Percentiles rank a stretch among this genome's conserved stretches.
These are phyloP conservation scores for Lactarius psammicola DNA, from an alignment of 768 basidiomycete genomes.

Conservation along the genomic window DNA sequence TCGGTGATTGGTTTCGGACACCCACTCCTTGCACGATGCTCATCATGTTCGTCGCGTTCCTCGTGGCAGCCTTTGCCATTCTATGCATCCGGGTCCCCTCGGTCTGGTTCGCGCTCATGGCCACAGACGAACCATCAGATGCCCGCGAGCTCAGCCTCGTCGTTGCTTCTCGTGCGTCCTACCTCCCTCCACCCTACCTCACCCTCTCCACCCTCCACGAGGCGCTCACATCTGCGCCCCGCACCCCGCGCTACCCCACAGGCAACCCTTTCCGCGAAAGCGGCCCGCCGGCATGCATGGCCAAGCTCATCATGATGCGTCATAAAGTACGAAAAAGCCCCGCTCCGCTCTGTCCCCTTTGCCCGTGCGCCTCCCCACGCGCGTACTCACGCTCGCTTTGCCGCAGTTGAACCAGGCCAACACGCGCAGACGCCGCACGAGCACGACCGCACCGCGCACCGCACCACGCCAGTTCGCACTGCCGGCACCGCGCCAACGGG, in stretches of 20 bases:
- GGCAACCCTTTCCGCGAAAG: slow-evolving; percentile 78
- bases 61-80: slow-evolving; percentile 43
- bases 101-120: slow-evolving; percentile 65
- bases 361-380: neutral
- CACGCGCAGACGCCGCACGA: slow-evolving; percentile 59
- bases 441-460: slow-evolving; percentile 49
- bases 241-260: slow-evolving; percentile 33
- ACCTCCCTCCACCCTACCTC: neutral
- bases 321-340: slow-evolving; percentile 69
- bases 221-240: slow-evolving; percentile 1
- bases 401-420: slow-evolving; percentile 64
- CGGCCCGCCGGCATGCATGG: slow-evolving; percentile 83
- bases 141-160: slow-evolving; percentile 63
- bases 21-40: slow-evolving; percentile 40
- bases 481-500: slow-evolving; percentile 28
- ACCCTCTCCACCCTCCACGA: neutral
- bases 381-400: neutral
- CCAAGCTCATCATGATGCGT: slow-evolving; percentile 79
- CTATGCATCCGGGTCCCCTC: slow-evolving; percentile 68
- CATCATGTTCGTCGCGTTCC: slow-evolving; percentile 39
- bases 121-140: slow-evolving; percentile 63
- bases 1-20: slow-evolving; percentile 5
- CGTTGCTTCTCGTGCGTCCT: slow-evolving; percentile 65
- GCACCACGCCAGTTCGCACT: slow-evolving; percentile 51
- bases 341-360: too few species aligned